Evolutionary conservation across 192 early-diverging fungal genomes (phyloP).

Genomic region (Backusella tarrabulga): DNA sequence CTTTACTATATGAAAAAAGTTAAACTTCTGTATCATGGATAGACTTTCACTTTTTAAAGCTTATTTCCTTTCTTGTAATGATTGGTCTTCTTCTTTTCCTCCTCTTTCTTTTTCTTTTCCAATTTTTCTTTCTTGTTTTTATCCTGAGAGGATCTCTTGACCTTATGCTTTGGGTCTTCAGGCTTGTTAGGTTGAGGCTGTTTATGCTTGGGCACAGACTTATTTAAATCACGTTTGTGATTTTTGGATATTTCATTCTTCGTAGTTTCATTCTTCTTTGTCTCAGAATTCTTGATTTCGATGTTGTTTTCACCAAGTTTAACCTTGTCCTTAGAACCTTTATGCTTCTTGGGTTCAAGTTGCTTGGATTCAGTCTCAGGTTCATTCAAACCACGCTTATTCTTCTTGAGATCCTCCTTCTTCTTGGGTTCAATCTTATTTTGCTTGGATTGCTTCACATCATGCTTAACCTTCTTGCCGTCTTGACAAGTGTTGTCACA

Average conservation of each 20-base stretch:
- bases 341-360: neutral
- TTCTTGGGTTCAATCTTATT: neutral
- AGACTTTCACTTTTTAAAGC: neutral
- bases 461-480: neutral
- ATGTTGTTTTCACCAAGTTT: neutral
- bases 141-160: neutral
- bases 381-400: neutral
- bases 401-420: neutral
- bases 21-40: neutral
- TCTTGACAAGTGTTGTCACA: neutral
- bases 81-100: neutral
- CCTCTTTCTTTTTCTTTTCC: neutral
- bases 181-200: neutral
- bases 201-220: neutral
- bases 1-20: neutral
- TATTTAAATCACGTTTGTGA: neutral
- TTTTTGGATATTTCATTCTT: neutral
- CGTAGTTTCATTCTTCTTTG: neutral
- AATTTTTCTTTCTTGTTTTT: neutral
- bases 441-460: neutral
- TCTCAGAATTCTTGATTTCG: neutral
- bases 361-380: neutral
- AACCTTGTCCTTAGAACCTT: too few relatives aligned
- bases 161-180: neutral
- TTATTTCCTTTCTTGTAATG: neutral